Percentiles rank a stretch among this genome's conserved stretches.
Evolutionary conservation across 2,329 filamentous ascomycete genomes (phyloP).

Genomic region (Chaetomium globosum): DNA sequence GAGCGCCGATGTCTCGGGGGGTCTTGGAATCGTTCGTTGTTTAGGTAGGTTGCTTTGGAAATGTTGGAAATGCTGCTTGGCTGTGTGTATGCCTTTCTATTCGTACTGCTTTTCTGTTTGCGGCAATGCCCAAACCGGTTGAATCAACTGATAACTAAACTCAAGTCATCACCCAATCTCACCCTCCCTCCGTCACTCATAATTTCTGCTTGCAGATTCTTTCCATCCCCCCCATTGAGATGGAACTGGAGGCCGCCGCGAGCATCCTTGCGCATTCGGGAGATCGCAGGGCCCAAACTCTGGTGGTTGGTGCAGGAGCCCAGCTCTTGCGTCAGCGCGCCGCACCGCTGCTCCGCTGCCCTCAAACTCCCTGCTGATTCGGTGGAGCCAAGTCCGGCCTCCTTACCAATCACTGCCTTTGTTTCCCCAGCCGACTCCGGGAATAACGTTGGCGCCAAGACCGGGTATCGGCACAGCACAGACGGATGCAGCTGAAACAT

Average conservation of each 20-base stretch:
- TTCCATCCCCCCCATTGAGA: neutral
- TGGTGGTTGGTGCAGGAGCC: neutral
- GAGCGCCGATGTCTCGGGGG: neutral
- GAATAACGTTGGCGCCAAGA: constrained; percentile 3
- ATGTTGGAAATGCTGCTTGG: neutral
- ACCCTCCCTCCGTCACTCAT: neutral
- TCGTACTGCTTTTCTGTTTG: neutral
- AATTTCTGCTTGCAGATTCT: neutral
- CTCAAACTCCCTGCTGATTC: neutral
- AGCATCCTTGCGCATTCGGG: neutral
- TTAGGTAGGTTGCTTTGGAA: neutral
- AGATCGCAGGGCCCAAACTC: constrained; percentile 6
- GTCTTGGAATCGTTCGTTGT: neutral
- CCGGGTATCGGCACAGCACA: constrained; percentile 24
- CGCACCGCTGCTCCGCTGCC: neutral
- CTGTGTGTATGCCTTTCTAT: neutral
- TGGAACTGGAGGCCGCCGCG: constrained; percentile 4
- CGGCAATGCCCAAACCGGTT: neutral
- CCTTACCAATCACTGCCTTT: constrained; percentile 11
- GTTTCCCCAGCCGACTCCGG: neutral
- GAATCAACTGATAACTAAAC: neutral
- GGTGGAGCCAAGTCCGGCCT: neutral
- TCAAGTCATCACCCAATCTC: neutral
- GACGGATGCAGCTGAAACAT: neutral
- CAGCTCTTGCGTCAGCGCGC: constrained; percentile 15